Conservation (phyloP, 768 basidiomycete species). For the Naganishia randhawae region DNA sequence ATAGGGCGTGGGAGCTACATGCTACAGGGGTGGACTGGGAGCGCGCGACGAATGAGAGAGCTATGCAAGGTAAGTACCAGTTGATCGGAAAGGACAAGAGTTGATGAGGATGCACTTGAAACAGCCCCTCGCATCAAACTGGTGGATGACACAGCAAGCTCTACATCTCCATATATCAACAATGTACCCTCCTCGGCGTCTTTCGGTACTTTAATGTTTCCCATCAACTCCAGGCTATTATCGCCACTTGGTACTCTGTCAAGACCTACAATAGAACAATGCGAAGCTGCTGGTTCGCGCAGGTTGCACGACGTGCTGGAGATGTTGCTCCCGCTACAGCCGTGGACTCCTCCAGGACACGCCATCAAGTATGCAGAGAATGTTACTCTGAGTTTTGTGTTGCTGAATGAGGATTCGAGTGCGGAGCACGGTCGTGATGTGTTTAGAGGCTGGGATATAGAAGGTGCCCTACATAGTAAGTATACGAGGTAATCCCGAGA, state of each 20-base stretch:
- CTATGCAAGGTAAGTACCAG: neutral
- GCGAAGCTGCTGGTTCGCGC: neutral
- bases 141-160: neutral
- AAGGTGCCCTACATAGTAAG: conserved; percentile 63
- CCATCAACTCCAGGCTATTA: neutral
- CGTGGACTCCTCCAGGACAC: neutral
- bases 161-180: neutral
- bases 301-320: neutral
- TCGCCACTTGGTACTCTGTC: neutral
- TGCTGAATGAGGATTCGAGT: conserved; percentile 84
- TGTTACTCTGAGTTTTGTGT: conserved; percentile 83
- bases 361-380: conserved; percentile 72
- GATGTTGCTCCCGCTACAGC: conserved; percentile 4
- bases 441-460: conserved; percentile 69
- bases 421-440: conserved; percentile 55
- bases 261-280: neutral
- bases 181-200: neutral
- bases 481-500: conserved; percentile 25
- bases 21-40: neutral
- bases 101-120: neutral
- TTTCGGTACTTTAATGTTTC: neutral
- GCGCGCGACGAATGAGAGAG: neutral
- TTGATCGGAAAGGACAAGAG: neutral
- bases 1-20: neutral
- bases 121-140: neutral